Percentiles rank a stretch among this genome's conserved stretches.
Conservation (phyloP, 1,284 basidiomycete genomes). For the Apiotrichum sp. region DNA sequence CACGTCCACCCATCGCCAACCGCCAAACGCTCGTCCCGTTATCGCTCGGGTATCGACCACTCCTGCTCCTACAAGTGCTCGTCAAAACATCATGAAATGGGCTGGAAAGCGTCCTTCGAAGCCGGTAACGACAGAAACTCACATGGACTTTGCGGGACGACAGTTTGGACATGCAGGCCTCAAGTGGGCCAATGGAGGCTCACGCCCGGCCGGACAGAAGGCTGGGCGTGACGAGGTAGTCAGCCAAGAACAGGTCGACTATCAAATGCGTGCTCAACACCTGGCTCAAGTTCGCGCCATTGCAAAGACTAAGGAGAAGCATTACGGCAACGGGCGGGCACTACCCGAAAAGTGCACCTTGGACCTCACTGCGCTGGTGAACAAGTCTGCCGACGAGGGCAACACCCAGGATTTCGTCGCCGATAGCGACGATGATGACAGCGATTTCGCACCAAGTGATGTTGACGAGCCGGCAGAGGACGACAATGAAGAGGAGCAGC, state of each 20-base stretch:
- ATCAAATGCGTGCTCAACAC: slow-evolving; percentile 13
- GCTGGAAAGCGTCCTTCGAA: slow-evolving; percentile 20
- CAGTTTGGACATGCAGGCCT: slow-evolving; percentile 24
- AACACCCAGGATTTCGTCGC: slow-evolving; percentile 12
- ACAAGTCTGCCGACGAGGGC: not conserved
- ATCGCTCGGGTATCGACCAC: slow-evolving; percentile 5
- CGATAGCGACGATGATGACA: slow-evolving; percentile 9
- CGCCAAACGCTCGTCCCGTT: not conserved
- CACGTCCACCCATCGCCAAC: not conserved
- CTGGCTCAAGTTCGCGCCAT: slow-evolving; percentile 14
- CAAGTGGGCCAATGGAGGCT: slow-evolving; percentile 22
- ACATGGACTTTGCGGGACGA: slow-evolving; percentile 27
- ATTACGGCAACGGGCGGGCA: slow-evolving; percentile 18
- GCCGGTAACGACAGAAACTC: slow-evolving; percentile 27
- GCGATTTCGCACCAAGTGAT: slow-evolving; percentile 5
- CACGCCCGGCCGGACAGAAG: slow-evolving; percentile 30
- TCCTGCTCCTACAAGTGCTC: slow-evolving; percentile 8
- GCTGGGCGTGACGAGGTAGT: slow-evolving; percentile 22
- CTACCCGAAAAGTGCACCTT: slow-evolving; percentile 23
- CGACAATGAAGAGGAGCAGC: not conserved
- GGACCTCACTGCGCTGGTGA: slow-evolving; percentile 14
- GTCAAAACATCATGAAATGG: slow-evolving; percentile 17
- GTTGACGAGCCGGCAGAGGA: not conserved
- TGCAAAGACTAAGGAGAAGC: slow-evolving; percentile 22
- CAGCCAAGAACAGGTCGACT: slow-evolving; percentile 15